A percentile compares a stretch with the other conserved stretches of the same genome.
Evolutionary conservation across 1,284 basidiomycete genomes (phyloP).

Genomic region (Ustilago tritici): DNA sequence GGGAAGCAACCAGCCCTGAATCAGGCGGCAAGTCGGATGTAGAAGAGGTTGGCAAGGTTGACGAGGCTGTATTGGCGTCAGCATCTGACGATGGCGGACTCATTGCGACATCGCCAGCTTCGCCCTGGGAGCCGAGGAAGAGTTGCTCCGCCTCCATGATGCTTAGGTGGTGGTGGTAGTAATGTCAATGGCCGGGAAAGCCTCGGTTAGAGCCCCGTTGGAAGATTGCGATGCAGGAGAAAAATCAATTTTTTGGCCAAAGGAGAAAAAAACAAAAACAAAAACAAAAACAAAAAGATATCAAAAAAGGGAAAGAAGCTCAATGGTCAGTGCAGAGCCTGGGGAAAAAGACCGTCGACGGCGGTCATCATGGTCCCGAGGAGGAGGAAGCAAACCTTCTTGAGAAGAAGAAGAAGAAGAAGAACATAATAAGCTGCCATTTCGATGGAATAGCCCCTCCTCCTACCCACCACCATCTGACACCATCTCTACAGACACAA

Average conservation of each 20-base stretch:
- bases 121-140: conserved; percentile 23
- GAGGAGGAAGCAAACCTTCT: not conserved
- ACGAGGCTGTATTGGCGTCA: not conserved
- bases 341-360: not conserved
- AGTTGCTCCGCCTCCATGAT: conserved; percentile 38
- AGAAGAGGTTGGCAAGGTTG: conserved; percentile 28
- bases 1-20: conserved; percentile 57
- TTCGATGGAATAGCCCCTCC: not conserved
- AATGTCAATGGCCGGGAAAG: not conserved
- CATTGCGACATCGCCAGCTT: conserved; percentile 20
- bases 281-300: not conserved
- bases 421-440: not conserved
- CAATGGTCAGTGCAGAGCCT: conserved; percentile 27
- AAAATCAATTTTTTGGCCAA: not conserved
- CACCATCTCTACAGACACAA: conserved; percentile 8
- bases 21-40: conserved; percentile 43
- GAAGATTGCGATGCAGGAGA: not conserved
- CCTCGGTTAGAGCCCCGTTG: too few relatives aligned
- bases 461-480: conserved; percentile 9
- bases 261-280: not conserved
- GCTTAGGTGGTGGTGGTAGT: not conserved
- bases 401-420: not conserved
- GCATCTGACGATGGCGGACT: conserved; percentile 1
- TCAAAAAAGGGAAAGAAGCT: not conserved
- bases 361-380: not conserved